These are phyloP conservation scores for Psilocybe subaeruginosa DNA, from an alignment of 768 basidiomycete species.

Conservation along the genomic window DNA sequence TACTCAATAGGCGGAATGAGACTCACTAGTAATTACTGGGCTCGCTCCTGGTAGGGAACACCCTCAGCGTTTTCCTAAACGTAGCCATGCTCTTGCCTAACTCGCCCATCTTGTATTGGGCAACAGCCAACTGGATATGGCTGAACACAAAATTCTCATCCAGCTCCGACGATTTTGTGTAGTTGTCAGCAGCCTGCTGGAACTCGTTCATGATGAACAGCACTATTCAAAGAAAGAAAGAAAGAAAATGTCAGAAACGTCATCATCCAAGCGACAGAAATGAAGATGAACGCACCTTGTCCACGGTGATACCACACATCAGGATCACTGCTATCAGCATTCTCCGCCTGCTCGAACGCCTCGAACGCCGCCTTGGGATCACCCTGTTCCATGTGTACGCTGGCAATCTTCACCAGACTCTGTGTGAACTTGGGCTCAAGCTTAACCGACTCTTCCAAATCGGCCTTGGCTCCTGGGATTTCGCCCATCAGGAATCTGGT, in stretches of 20 bases:
- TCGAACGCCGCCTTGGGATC: constrained; percentile 82
- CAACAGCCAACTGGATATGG: constrained; percentile 96
- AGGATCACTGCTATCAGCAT: constrained; percentile 80
- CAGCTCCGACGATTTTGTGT: constrained; percentile 85
- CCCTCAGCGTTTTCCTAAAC: constrained; percentile 82
- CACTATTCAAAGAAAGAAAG: constrained; percentile 51
- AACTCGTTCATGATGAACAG: constrained; percentile 96
- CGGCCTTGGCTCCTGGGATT: constrained; percentile 77
- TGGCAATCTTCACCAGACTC: constrained; percentile 94
- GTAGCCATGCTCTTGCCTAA: constrained; percentile 84
- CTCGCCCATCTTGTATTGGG: constrained; percentile 90
- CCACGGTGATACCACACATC: constrained; percentile 99
- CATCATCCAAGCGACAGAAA: not conserved
- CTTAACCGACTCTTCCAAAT: constrained; percentile 77
- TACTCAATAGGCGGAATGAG: not conserved
- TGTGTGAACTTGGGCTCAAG: constrained; percentile 77
- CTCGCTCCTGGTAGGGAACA: constrained; percentile 87
- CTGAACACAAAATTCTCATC: constrained; percentile 93
- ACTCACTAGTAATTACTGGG: constrained; percentile 94
- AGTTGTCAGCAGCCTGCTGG: constrained; percentile 84
- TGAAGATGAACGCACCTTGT: constrained; percentile 61
- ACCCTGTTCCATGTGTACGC: constrained; percentile 95
- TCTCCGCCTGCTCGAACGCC: constrained; percentile 89
- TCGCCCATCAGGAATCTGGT: constrained; percentile 87
- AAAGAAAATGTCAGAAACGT: not conserved